phyloP scores from a whole-genome alignment of 164 flowering plant genomes.

The Cinnamomum chago region DNA sequence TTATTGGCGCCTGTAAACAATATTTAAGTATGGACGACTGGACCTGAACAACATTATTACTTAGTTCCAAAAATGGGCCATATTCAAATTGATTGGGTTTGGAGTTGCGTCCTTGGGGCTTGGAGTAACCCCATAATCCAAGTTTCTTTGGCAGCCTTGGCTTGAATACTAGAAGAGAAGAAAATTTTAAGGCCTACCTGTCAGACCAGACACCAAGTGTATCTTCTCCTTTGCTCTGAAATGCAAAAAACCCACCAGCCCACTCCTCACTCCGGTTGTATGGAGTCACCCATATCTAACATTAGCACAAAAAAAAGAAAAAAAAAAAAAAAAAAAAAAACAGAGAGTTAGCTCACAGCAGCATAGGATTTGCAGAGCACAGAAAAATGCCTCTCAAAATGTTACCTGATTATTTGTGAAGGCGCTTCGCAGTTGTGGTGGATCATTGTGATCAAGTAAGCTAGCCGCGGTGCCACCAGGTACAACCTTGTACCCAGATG shows the following conservation, averaged over 20 bases:
- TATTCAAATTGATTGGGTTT: no score
- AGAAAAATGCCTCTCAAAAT: not conserved
- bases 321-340: no score
- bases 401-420: conserved; percentile 75
- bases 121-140: no score
- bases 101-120: no score
- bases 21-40: no score
- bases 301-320: no score
- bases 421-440: conserved; percentile 71
- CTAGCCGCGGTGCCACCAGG: conserved; percentile 77
- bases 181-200: conserved; percentile 30
- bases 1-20: no score
- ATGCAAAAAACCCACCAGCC: conserved; percentile 81
- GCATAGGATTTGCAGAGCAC: not conserved
- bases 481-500: conserved; percentile 78
- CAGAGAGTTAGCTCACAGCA: no score
- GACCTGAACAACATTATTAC: no score
- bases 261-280: conserved; percentile 76
- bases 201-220: conserved; percentile 88
- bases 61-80: no score
- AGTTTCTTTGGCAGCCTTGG: no score
- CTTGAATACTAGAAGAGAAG: no score
- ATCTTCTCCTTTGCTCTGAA: conserved; percentile 83
- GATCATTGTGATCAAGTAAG: conserved; percentile 67
- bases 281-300: conserved; percentile 78